Evolutionary conservation across 2,329 filamentous ascomycete genomes (phyloP), one percentile per base, ranked within the genome.

Genomic region (Aspergillus fijiensis): DNA sequence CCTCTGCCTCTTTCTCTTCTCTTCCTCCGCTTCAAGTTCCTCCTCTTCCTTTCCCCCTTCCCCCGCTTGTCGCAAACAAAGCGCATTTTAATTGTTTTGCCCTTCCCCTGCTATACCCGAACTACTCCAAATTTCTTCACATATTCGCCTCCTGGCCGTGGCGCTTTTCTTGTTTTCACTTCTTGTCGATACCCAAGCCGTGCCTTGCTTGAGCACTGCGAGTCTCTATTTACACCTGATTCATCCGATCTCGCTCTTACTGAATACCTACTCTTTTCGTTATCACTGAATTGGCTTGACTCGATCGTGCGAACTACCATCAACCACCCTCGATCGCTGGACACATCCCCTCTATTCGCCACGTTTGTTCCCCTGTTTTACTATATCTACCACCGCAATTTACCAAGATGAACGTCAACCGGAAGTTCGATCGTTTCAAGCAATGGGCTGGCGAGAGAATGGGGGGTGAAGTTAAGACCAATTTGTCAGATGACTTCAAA

Each of bases 381-480:
- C 51, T 35, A 55, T 33, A 39, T 50, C 45, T 29, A 39, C 16
- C 14, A 56, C 21, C 23, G 49, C 11, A 49, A 49, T 52, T 27
- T 5, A 27, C 54, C 71, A 79, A 60, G 35, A 86, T 85, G 84
- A 85, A 86, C 70, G 81, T 88, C 76, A 88, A 87, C 78, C 96
- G 96, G 83, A 96, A 96, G 76, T 87, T 98, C 74, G 94, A 93
- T 79, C 89, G 94, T 73, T 89, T 96, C 82, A 96, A 94, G 82
- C 94, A 98, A 89, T 98, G 94, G 94, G 92, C 93, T 42, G 92
- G 92, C 68, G 94, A 98, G 81, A 91, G 93, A 79, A 96, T 98
- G 91, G 94, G 94, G 69, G 87, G 86, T 66, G 93, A 97, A 78
- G 85, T 88, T 78, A 95, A 92, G 80, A 97, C 94, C 10, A 87